phyloP scores from a whole-genome alignment of 1,284 basidiomycete genomes.

The Microbotryum saponariae region DNA sequence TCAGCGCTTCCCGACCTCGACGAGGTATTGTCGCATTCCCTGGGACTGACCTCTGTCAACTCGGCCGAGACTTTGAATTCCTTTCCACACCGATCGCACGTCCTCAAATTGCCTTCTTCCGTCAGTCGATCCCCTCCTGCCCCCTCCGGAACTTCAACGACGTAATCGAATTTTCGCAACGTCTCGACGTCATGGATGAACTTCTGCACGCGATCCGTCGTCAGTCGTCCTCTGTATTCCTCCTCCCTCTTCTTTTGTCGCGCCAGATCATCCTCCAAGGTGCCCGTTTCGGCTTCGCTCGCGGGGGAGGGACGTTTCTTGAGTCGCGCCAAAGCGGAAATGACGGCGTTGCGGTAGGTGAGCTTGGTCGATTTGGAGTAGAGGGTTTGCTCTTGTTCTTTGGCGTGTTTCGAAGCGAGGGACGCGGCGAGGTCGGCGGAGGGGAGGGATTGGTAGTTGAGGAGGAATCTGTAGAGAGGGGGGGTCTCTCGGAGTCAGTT shows the following conservation, averaged over 20 bases:
- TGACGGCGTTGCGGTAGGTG: conserved; percentile 71
- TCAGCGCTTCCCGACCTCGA: neutral
- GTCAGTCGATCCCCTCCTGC: conserved; percentile 56
- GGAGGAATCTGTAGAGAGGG: conserved; percentile 18
- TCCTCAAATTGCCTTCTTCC: conserved; percentile 56
- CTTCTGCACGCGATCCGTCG: conserved; percentile 42
- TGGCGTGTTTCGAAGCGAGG: conserved; percentile 52
- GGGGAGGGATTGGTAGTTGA: conserved; percentile 28
- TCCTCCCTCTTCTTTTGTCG: conserved; percentile 2
- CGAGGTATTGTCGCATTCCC: too few species aligned
- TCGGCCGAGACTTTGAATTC: conserved; percentile 57
- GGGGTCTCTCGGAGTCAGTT: neutral
- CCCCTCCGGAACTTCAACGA: conserved; percentile 57
- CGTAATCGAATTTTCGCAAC: conserved; percentile 61
- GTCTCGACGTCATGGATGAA: conserved; percentile 46
- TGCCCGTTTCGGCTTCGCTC: conserved; percentile 70
- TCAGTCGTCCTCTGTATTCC: conserved; percentile 18
- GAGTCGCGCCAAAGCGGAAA: conserved; percentile 60
- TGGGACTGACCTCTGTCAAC: conserved; percentile 36
- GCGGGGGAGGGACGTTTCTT: conserved; percentile 63
- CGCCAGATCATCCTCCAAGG: conserved; percentile 57
- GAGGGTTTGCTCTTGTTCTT: conserved; percentile 66
- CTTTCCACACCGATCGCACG: conserved; percentile 68
- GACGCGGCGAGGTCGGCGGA: conserved; percentile 13
- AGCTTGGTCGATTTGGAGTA: conserved; percentile 61